Base-by-base conservation (phyloP, 768 basidiomycete species). In the Calocybe cyanea region DNA sequence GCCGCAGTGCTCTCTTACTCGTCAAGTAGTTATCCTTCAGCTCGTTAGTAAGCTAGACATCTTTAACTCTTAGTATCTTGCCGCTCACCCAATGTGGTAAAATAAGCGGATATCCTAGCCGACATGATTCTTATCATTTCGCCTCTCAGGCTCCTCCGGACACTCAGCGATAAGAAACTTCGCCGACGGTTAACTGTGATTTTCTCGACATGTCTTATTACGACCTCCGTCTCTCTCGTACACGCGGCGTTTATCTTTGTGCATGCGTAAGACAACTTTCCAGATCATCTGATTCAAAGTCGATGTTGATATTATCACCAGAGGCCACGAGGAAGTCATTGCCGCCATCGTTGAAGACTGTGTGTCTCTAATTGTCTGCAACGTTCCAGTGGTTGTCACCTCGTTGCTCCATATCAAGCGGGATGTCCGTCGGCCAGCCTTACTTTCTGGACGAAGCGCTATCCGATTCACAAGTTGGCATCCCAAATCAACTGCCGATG, bases 121-220 rank as follows among this genome's bases (percentile, higher is more conserved):
- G 77, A 78, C 49, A 18, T 62, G 13, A 59, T 76, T 19, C 67
- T 81, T 36, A 65, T 80, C 28, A 38, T 60, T 7, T 63, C 75
- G 1, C 78, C 79, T 0, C 46, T 78, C 2, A 63, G 68, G 15
- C 60, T 80, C 3, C 67, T 82, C 28, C 59, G 64, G 49, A 61
- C 65, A 17, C 63, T 80, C 19, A 63, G 61, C 17, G 69, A 72
- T 44, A 60, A 55, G 13, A 52, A 49, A 19, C 54, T 78, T 1
- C 69, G 72, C 4, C 57, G 64, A 1, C 68, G 69, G n/a, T 62
- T 75, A 31, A 65, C 73, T 49, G 55, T 77, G 42, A 75, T 78
- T 39, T 79, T 81, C 57, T 78, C 78, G 8, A 69, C 79, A 8
- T 76, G 76, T 41, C 69, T 78, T 45, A 58, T 72, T 41, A 78